phyloP scores from a whole-genome alignment of 352 stramenopile species.

The Globisporangium cystogenes region DNA sequence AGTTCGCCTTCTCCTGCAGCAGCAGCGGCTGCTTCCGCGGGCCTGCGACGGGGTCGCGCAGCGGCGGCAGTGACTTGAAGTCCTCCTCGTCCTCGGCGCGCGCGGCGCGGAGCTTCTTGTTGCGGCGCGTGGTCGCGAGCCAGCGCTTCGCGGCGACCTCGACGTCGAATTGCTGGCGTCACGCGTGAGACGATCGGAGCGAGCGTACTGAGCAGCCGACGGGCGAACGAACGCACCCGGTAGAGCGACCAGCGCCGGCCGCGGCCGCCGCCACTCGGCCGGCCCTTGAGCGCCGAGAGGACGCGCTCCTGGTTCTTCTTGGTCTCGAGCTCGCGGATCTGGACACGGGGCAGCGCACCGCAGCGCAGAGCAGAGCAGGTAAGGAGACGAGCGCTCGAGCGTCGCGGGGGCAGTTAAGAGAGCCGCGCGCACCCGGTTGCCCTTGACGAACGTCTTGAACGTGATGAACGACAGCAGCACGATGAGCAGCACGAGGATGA shows the following conservation, averaged over 20 bases:
- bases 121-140: constrained; percentile 54
- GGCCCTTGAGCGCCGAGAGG: constrained; percentile 48
- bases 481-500: constrained; percentile 74
- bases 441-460: constrained; percentile 69
- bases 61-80: constrained; percentile 48
- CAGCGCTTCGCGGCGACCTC: constrained; percentile 52
- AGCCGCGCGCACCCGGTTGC: constrained; percentile 52
- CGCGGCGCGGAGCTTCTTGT: constrained; percentile 41
- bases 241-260: constrained; percentile 67
- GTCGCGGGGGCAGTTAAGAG: no score
- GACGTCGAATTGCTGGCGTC: constrained; percentile 54
- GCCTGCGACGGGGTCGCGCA: constrained; percentile 12
- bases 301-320: constrained; percentile 30
- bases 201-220: background rate
- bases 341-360: no score
- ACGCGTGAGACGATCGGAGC: background rate
- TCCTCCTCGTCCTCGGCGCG: constrained; percentile 52
- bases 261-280: constrained; percentile 31
- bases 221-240: constrained; percentile 22
- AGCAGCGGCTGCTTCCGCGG: background rate
- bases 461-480: constrained; percentile 72
- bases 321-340: constrained; percentile 62
- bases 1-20: constrained; percentile 19
- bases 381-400: no score
- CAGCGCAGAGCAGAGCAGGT: no score